Percentiles rank a stretch among this genome's conserved stretches.
Evolutionary conservation across 1,139 yeast species (phyloP).

Genomic region (Keqinozyma sinolaborantium): DNA sequence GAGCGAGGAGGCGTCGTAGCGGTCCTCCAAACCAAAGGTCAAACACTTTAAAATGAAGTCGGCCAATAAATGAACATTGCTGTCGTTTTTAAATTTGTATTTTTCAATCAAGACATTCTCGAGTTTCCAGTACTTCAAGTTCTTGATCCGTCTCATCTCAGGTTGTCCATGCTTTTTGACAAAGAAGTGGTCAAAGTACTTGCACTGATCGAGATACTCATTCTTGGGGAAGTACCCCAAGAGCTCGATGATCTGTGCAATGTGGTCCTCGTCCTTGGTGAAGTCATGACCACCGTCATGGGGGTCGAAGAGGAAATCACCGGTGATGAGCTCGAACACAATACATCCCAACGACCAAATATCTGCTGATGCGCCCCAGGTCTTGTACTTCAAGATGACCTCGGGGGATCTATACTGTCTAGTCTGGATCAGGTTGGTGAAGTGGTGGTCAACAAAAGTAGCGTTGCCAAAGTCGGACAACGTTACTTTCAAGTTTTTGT

Average conservation of each 20-base stretch:
- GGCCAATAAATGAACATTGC: slow-evolving; percentile 27
- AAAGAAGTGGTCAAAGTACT: slow-evolving; percentile 50
- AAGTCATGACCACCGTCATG: slow-evolving; percentile 54
- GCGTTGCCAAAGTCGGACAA: slow-evolving; percentile 89
- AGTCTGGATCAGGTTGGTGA: slow-evolving; percentile 82
- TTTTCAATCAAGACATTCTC: slow-evolving; percentile 63
- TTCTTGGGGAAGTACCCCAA: slow-evolving; percentile 56
- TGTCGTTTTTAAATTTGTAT: slow-evolving; percentile 28
- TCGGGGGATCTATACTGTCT: slow-evolving; percentile 86
- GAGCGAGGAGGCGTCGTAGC: slow-evolving; percentile 40
- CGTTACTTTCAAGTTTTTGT: slow-evolving; percentile 30
- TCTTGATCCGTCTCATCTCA: slow-evolving; percentile 54
- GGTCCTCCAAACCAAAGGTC: slow-evolving; percentile 26
- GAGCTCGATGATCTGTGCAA: slow-evolving; percentile 75
- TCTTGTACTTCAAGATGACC: slow-evolving; percentile 56
- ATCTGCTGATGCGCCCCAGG: slow-evolving; percentile 85
- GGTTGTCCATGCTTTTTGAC: slow-evolving; percentile 34
- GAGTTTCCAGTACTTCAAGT: slow-evolving; percentile 68
- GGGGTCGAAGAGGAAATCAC: slow-evolving; percentile 84
- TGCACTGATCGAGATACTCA: slow-evolving; percentile 48
- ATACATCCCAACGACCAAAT: slow-evolving; percentile 85
- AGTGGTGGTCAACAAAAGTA: slow-evolving; percentile 69
- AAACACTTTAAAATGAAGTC: slow-evolving; percentile 41
- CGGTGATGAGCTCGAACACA: slow-evolving; percentile 76
- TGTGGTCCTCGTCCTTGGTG: slow-evolving; percentile 77